Evolutionary conservation across 441 rosid genomes (phyloP).

Genomic region (Adansonia madagascariensis): DNA sequence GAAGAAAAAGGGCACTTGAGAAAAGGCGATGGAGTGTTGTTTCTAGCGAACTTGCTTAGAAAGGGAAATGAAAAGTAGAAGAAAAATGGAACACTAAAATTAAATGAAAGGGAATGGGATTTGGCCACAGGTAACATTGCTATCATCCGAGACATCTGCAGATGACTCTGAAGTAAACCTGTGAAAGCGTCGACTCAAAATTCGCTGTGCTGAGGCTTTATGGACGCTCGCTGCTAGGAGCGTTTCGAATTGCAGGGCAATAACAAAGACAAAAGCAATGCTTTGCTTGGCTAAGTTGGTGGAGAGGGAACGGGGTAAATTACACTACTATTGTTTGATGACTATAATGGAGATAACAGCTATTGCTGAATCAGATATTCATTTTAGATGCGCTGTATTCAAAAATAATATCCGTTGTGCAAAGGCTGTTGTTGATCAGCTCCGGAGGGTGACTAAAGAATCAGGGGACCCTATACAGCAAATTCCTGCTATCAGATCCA

Average conservation of each 20-base stretch:
- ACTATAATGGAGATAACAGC: constrained; percentile 57
- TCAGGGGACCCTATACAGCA: constrained; percentile 30
- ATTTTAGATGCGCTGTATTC: constrained; percentile 51
- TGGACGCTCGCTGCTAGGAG: constrained; percentile 63
- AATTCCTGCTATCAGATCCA: constrained; percentile 50
- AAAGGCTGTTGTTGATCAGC: constrained; percentile 58
- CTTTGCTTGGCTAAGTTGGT: constrained; percentile 60
- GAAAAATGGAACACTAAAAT: constrained; percentile 37
- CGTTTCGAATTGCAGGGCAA: constrained; percentile 47
- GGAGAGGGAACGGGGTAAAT: constrained; percentile 47
- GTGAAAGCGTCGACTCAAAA: constrained; percentile 42
- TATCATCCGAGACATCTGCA: constrained; percentile 47
- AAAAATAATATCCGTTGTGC: constrained; percentile 60
- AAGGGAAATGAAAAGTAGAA: constrained; percentile 42
- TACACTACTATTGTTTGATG: constrained; percentile 57
- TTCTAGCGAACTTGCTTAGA: too few species aligned
- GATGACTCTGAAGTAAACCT: background rate
- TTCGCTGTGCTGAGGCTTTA: constrained; percentile 49
- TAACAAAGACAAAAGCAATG: constrained; percentile 60
- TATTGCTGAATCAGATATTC: constrained; percentile 50
- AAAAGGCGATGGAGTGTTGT: too few species aligned
- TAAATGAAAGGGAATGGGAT: constrained; percentile 43
- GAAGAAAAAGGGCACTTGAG: too few species aligned
- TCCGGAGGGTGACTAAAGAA: constrained; percentile 49
- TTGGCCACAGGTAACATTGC: constrained; percentile 50